Conservation (phyloP, 75 land plant species). For the Isoetes taiwanensis region DNA sequence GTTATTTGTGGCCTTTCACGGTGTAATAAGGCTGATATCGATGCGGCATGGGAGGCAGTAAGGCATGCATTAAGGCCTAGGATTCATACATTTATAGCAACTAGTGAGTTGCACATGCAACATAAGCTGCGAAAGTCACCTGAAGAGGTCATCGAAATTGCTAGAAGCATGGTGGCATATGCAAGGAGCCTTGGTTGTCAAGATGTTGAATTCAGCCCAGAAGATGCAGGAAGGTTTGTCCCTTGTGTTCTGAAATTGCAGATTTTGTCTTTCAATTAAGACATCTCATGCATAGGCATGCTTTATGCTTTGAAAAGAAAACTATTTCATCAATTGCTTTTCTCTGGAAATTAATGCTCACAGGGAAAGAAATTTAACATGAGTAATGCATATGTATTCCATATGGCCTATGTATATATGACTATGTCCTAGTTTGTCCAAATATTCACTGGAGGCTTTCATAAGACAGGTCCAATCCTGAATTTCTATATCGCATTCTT, state of each 20-base stretch:
- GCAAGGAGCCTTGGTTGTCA: conserved; percentile 73
- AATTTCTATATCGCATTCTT: conserved; percentile 73
- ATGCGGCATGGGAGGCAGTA: conserved; percentile 86
- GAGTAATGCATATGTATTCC: too few relatives aligned
- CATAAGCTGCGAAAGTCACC: conserved; percentile 65
- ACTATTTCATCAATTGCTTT: neutral
- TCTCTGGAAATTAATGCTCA: neutral
- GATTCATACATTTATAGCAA: conserved; percentile 79
- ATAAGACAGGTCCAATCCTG: conserved; percentile 54
- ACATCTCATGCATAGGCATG: neutral
- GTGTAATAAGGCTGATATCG: conserved; percentile 72
- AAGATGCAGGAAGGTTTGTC: conserved; percentile 78
- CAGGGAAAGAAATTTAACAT: too few relatives aligned
- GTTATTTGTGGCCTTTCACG: conserved; percentile 84
- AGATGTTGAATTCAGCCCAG: conserved; percentile 87
- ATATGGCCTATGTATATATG: neutral
- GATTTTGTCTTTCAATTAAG: neutral
- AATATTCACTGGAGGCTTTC: neutral
- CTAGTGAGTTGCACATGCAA: conserved; percentile 75
- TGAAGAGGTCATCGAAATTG: conserved; percentile 65
- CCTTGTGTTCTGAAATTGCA: neutral
- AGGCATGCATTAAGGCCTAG: conserved; percentile 52
- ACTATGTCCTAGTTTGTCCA: neutral
- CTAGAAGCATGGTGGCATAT: conserved; percentile 65
- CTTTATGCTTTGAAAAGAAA: neutral